Conservation (phyloP, 2,329 filamentous ascomycete species). For the Grosmannia huntii region DNA sequence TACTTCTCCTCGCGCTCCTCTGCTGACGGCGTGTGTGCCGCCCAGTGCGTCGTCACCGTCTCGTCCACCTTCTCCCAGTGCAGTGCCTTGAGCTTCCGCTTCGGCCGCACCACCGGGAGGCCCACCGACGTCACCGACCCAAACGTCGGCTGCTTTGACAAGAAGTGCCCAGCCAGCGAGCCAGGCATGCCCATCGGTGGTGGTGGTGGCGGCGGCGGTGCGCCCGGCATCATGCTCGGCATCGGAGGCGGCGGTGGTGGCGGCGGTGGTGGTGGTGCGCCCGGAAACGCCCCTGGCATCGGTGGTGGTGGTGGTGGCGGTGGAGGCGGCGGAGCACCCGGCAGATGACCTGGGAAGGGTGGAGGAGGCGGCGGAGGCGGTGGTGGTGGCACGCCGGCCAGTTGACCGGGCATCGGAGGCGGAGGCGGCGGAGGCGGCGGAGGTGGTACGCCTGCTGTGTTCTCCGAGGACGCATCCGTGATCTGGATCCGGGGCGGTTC, state of each 20-base stretch:
- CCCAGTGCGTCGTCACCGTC: conserved; percentile 87
- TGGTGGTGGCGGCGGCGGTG: conserved; percentile 24
- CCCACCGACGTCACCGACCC: conserved; percentile 44
- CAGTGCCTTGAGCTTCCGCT: conserved; percentile 98
- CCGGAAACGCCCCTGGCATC: conserved; percentile 16
- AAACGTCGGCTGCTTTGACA: conserved; percentile 50
- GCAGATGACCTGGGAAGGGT: conserved; percentile 19
- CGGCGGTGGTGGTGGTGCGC: conserved; percentile 12
- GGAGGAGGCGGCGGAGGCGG: conserved; percentile 23
- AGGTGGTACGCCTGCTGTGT: background rate
- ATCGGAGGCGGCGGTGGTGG: conserved; percentile 19
- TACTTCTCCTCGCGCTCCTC: conserved; percentile 94
- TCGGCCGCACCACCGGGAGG: conserved; percentile 72
- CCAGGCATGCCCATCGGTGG: conserved; percentile 41
- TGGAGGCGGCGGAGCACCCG: conserved; percentile 14
- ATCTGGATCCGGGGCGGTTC: conserved; percentile 50
- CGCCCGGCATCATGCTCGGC: conserved; percentile 20
- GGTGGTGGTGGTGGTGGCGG: conserved; percentile 23
- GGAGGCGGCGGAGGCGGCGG: conserved; percentile 20
- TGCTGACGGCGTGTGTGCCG: conserved; percentile 69
- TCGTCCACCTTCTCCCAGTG: conserved; percentile 99
- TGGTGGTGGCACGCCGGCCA: conserved; percentile 16
- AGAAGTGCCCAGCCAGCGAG: conserved; percentile 62
- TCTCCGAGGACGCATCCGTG: conserved; percentile 8
- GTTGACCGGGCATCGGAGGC: conserved; percentile 22